A percentile compares a stretch with the other conserved stretches of the same genome.
Conservation (phyloP, 352 stramenopile species). For the Aphanomyces astaci region DNA sequence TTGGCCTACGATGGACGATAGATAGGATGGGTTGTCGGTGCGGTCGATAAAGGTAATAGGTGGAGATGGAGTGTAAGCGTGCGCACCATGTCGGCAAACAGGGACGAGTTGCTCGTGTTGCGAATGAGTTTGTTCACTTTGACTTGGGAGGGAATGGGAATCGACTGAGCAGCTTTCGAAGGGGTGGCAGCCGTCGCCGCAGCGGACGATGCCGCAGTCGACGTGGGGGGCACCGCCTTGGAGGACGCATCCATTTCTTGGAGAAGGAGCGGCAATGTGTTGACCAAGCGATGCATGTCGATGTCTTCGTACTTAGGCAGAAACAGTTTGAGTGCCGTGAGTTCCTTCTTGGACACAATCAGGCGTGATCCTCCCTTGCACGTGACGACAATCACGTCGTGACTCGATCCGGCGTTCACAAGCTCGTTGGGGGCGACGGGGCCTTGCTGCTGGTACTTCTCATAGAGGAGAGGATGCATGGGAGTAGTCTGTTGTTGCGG, state of each 20-base stretch:
- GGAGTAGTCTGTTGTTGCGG: slow-evolving; percentile 3
- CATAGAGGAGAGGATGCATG: slow-evolving; percentile 20
- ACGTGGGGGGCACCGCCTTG: not conserved
- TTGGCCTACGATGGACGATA: slow-evolving; percentile 5
- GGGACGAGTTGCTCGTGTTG: not conserved
- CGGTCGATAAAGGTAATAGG: too few relatives aligned
- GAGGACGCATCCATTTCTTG: slow-evolving; percentile 19
- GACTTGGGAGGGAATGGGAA: slow-evolving; percentile 13
- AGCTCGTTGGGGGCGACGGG: slow-evolving; percentile 12
- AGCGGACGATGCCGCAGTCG: not conserved
- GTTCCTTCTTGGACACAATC: slow-evolving; percentile 20
- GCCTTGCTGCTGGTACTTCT: slow-evolving; percentile 19
- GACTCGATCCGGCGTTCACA: slow-evolving; percentile 13
- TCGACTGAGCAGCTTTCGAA: not conserved
- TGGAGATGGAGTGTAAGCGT: too few relatives aligned
- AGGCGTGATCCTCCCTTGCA: slow-evolving; percentile 19
- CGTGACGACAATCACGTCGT: slow-evolving; percentile 18
- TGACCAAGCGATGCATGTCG: slow-evolving; percentile 19
- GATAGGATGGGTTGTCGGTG: not conserved
- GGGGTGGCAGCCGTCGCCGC: not conserved
- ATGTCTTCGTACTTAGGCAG: slow-evolving; percentile 24
- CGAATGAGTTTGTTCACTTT: slow-evolving; percentile 15
- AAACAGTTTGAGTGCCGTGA: slow-evolving; percentile 19
- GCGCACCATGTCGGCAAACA: slow-evolving; percentile 14
- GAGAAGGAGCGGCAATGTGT: slow-evolving; percentile 15